Conservation (phyloP, 2,329 filamentous ascomycete species). For the Microcyclospora pomicola region DNA sequence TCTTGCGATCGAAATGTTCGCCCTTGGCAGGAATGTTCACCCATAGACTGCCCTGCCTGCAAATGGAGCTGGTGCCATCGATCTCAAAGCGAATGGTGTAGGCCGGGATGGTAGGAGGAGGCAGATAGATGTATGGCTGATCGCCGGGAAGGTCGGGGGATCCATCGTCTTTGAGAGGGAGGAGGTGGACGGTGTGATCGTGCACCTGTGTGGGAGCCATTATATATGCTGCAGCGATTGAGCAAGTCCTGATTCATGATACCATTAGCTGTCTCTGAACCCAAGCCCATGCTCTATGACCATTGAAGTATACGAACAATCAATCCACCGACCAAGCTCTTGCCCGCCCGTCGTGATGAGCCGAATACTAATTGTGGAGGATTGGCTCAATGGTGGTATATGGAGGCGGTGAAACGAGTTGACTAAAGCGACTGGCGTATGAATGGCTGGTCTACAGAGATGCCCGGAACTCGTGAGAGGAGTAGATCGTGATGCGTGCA, state of each 20-base stretch:
- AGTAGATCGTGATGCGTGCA: no score
- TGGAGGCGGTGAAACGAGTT: not conserved
- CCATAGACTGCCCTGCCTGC: constrained; percentile 86
- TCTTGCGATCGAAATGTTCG: constrained; percentile 59
- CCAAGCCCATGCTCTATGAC: not conserved
- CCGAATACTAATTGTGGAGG: not conserved
- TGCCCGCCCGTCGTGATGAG: not conserved
- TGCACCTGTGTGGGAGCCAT: constrained; percentile 26
- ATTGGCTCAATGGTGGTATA: not conserved
- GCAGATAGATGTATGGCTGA: constrained; percentile 67
- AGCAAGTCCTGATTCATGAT: no score
- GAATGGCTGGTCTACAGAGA: no score
- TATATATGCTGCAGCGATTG: constrained; percentile 2
- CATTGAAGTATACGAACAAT: not conserved
- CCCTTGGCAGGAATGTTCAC: constrained; percentile 80
- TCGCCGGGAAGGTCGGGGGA: constrained; percentile 77
- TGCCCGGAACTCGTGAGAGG: no score
- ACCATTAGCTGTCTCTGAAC: not conserved
- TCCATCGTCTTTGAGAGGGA: constrained; percentile 84
- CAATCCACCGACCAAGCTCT: no score
- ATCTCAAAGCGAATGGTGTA: constrained; percentile 79
- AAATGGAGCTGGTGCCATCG: constrained; percentile 90
- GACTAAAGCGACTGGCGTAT: not conserved
- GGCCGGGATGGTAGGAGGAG: constrained; percentile 56
- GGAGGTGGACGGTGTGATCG: constrained; percentile 52